These are phyloP conservation scores for Auricularia sp. DNA, from an alignment of 768 basidiomycete species.

Conservation along the genomic window DNA sequence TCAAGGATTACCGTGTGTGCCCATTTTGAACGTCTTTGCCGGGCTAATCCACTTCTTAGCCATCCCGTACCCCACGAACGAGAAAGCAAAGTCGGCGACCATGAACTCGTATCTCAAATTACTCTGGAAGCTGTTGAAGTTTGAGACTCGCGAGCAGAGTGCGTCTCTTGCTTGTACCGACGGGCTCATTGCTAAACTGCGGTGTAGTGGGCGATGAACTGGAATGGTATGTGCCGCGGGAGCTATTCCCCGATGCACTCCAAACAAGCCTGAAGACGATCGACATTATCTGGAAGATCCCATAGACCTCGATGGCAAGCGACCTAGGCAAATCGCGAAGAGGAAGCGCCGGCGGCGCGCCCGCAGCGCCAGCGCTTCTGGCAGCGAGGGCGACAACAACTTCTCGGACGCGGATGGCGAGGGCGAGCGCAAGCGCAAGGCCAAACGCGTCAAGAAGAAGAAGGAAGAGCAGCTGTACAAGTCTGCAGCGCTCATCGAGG, in stretches of 20 bases:
- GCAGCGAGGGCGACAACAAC: slow-evolving; percentile 28
- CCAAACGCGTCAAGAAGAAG: slow-evolving; percentile 40
- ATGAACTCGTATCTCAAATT: slow-evolving; percentile 75
- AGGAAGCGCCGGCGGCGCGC: slow-evolving; percentile 47
- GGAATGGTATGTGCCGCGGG: slow-evolving; percentile 77
- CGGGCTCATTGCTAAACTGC: not conserved
- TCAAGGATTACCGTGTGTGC: slow-evolving; percentile 65
- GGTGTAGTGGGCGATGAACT: slow-evolving; percentile 53
- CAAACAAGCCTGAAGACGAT: slow-evolving; percentile 64
- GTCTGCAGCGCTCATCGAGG: slow-evolving; percentile 84
- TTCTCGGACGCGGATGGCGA: slow-evolving; percentile 23
- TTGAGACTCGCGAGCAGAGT: slow-evolving; percentile 57
- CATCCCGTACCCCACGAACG: slow-evolving; percentile 66
- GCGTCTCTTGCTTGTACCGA: slow-evolving; percentile 1
- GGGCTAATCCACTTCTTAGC: slow-evolving; percentile 32
- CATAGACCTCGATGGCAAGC: slow-evolving; percentile 70
- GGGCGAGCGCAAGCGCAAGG: slow-evolving; percentile 21
- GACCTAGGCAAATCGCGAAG: slow-evolving; percentile 56
- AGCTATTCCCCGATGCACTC: slow-evolving; percentile 57
- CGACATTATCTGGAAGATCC: slow-evolving; percentile 76
- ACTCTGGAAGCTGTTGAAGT: slow-evolving; percentile 70
- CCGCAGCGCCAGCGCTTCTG: slow-evolving; percentile 35
- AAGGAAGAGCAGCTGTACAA: slow-evolving; percentile 72
- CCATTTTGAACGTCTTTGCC: not conserved
- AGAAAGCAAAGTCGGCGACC: slow-evolving; percentile 66